phyloP scores from a whole-genome alignment of 768 basidiomycete species.

The Suillus sp. region DNA sequence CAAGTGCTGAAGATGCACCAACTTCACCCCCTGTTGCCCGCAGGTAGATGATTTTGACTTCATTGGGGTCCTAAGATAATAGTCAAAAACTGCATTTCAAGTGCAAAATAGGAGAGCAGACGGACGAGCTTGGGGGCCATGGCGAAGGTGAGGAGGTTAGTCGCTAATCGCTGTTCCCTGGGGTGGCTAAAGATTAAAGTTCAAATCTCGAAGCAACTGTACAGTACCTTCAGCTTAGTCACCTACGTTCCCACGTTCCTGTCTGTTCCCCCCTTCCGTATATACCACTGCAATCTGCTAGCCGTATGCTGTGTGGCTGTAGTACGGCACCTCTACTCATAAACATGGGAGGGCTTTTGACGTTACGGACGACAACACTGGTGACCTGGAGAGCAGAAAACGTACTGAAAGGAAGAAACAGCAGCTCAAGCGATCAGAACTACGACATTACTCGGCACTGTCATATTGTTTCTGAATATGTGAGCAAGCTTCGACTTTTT shows the following conservation, averaged over 20 bases:
- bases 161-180: constrained; percentile 10
- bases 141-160: constrained; percentile 33
- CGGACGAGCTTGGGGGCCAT: constrained; percentile 84
- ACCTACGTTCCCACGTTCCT: neutral
- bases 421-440: no score
- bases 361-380: no score
- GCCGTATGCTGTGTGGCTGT: no score
- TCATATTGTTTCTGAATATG: no score
- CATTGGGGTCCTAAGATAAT: constrained; percentile 82
- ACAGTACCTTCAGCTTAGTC: constrained; percentile 10
- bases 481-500: no score
- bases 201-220: constrained; percentile 9
- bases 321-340: no score
- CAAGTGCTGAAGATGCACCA: constrained; percentile 96
- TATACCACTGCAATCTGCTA: no score
- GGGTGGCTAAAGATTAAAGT: constrained; percentile 6
- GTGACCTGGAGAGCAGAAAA: no score
- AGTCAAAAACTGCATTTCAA: neutral
- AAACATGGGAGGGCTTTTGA: no score
- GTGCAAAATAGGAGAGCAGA: constrained; percentile 6
- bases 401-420: no score
- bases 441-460: no score
- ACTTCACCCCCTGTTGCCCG: constrained; percentile 99
- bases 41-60: constrained; percentile 99
- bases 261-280: no score